These are phyloP conservation scores for Elsinoe perseae DNA, from an alignment of 2,329 filamentous ascomycete species.

Conservation along the genomic window DNA sequence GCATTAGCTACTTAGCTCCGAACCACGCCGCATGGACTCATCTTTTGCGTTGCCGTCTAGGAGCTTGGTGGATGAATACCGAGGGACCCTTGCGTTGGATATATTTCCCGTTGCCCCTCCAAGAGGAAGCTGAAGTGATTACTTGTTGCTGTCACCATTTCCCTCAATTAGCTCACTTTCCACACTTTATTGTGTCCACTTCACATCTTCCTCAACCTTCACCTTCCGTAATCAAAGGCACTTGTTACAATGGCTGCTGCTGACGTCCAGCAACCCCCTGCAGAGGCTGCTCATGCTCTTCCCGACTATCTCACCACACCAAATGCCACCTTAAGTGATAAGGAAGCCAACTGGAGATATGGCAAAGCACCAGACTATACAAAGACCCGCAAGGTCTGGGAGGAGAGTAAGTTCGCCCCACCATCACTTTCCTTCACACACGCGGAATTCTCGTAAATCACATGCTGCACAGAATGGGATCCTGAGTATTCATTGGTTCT, in stretches of 20 bases:
- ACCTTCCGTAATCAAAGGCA: no score
- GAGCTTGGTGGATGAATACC: slow-evolving; percentile 8
- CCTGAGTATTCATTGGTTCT: no score
- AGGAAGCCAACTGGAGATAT: slow-evolving; percentile 52
- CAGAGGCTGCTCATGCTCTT: slow-evolving; percentile 32
- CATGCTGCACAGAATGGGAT: no score
- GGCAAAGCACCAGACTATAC: slow-evolving; percentile 55
- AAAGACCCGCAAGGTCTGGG: slow-evolving; percentile 53
- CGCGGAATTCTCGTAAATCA: no score
- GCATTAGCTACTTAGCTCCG: slow-evolving; percentile 12
- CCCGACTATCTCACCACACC: slow-evolving; percentile 54
- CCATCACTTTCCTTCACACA: neutral
- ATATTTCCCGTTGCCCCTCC: slow-evolving; percentile 4
- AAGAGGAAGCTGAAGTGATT: neutral
- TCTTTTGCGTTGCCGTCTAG: neutral
- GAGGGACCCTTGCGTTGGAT: neutral
- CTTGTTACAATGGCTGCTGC: slow-evolving; percentile 24
- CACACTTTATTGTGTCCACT: neutral
- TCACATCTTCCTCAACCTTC: neutral
- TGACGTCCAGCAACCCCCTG: slow-evolving; percentile 22
- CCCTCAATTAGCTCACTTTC: neutral
- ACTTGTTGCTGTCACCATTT: neutral
- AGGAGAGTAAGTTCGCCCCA: slow-evolving; percentile 46
- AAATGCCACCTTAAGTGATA: slow-evolving; percentile 51
- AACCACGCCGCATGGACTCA: slow-evolving; percentile 2